phyloP scores from a whole-genome alignment of 352 stramenopile species.

The Globisporangium mamillatum region DNA sequence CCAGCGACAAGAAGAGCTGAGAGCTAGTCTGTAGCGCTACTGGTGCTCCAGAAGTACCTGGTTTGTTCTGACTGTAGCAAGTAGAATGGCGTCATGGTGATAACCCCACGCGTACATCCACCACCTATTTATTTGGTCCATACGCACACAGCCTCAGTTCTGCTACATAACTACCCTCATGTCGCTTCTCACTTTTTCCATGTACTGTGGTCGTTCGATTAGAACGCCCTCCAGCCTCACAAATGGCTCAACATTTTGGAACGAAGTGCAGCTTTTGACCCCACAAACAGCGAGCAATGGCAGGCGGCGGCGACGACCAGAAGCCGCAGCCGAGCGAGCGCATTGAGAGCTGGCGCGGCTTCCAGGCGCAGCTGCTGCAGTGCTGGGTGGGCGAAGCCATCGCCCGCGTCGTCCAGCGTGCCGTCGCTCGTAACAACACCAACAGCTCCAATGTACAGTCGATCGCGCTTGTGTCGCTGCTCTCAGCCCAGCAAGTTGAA shows the following conservation, averaged over 20 bases:
- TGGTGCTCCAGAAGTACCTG: too few relatives aligned
- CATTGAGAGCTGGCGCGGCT: slow-evolving; percentile 9
- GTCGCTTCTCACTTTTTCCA: background rate
- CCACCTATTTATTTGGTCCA: background rate
- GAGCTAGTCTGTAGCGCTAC: background rate
- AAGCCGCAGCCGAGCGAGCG: background rate
- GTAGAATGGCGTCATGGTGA: background rate
- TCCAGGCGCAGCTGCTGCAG: slow-evolving; percentile 27
- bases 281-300: background rate
- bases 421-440: background rate
- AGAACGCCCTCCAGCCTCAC: background rate
- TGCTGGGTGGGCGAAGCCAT: slow-evolving; percentile 44
- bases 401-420: slow-evolving; percentile 31
- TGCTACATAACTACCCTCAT: background rate
- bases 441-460: background rate
- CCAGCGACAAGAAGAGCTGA: slow-evolving; percentile 19
- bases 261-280: background rate
- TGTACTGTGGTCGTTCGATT: background rate
- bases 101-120: background rate
- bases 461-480: slow-evolving; percentile 26
- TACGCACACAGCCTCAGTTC: background rate
- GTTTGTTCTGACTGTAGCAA: background rate
- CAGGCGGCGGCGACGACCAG: background rate
- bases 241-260: background rate
- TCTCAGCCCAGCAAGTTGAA: background rate